phyloP scores from a whole-genome alignment of 306 rosid species.

The Quercus glauca region DNA sequence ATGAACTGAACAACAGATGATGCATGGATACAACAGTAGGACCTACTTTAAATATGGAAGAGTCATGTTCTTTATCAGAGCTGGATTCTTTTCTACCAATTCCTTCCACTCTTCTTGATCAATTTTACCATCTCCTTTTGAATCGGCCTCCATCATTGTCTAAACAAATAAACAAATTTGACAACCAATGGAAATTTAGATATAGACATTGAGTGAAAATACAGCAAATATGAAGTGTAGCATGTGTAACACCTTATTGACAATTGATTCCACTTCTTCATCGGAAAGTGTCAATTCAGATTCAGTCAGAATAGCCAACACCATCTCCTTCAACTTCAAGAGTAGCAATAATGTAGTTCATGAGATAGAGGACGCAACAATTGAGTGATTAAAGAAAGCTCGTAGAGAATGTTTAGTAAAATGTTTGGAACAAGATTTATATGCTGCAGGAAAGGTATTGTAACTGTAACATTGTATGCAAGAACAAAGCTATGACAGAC shows the following conservation, averaged over 20 bases:
- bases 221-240: not conserved
- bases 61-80: slow-evolving; percentile 67
- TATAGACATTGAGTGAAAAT: not conserved
- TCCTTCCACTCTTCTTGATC: slow-evolving; percentile 68
- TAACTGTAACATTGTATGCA: not conserved
- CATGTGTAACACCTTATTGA: slow-evolving; percentile 50
- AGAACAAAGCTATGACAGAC: not conserved
- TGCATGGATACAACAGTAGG: not conserved
- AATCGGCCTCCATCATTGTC: slow-evolving; percentile 63
- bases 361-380: not conserved
- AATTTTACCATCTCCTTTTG: slow-evolving; percentile 70
- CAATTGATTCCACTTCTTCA: slow-evolving; percentile 53
- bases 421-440: not conserved
- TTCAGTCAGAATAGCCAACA: slow-evolving; percentile 59
- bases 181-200: not conserved
- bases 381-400: not conserved
- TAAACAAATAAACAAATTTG: slow-evolving; percentile 12
- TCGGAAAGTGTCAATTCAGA: slow-evolving; percentile 48
- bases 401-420: not conserved
- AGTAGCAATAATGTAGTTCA: not conserved
- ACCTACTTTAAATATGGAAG: slow-evolving; percentile 69
- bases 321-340: slow-evolving; percentile 76
- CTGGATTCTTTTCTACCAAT: slow-evolving; percentile 49
- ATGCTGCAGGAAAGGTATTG: not conserved
- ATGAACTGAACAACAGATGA: not conserved